Conservation (phyloP, 805 yeast genomes). For the Starmerella vaccinii region DNA sequence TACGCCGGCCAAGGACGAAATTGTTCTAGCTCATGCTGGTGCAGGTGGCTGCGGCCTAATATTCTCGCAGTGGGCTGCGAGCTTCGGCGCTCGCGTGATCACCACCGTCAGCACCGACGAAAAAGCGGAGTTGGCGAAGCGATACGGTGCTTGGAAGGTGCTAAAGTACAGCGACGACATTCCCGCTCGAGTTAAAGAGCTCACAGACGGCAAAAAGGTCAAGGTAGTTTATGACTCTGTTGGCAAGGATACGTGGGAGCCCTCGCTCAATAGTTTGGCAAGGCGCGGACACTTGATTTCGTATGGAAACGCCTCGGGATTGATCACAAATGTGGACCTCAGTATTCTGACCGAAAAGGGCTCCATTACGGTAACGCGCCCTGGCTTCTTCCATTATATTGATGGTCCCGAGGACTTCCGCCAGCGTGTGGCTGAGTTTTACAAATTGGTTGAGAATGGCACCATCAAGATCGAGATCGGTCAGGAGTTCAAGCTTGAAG, state of each 20-base stretch:
- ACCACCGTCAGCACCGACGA: conserved; percentile 74
- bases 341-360: conserved; percentile 48
- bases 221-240: conserved; percentile 32
- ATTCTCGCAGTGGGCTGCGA: conserved; percentile 51
- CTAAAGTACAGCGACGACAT: conserved; percentile 36
- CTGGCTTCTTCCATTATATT: conserved; percentile 47
- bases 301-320: conserved; percentile 81
- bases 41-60: conserved; percentile 89
- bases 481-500: conserved; percentile 46
- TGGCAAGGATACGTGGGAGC: conserved; percentile 57
- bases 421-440: conserved; percentile 14
- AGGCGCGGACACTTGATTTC: conserved; percentile 61
- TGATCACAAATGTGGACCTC: conserved; percentile 58
- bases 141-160: conserved; percentile 65
- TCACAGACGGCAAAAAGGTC: conserved; percentile 30
- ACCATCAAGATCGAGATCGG: conserved; percentile 37
- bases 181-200: conserved; percentile 27
- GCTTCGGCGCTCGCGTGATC: conserved; percentile 67
- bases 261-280: conserved; percentile 49
- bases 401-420: conserved; percentile 28
- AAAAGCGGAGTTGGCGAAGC: conserved; percentile 57
- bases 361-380: conserved; percentile 48
- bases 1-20: conserved; percentile 55
- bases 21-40: conserved; percentile 75
- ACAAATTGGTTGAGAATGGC: conserved; percentile 27